Evolutionary conservation across 371 early-diverging fungal genomes (phyloP).

Genomic region (Basidiobolus meristosporus): DNA sequence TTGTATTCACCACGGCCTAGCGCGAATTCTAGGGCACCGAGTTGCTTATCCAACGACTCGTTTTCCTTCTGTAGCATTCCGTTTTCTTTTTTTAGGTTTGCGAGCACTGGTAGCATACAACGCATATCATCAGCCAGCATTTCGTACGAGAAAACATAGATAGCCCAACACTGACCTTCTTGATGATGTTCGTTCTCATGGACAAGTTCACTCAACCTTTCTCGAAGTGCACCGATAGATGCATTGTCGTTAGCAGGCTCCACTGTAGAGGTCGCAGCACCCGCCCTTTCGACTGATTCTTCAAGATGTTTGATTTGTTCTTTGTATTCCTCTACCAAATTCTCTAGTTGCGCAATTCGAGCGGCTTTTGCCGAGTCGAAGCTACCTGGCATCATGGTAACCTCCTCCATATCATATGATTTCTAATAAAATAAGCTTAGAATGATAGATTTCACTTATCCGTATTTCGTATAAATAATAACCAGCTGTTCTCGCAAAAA

Average conservation of each 20-base stretch:
- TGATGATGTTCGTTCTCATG: neutral
- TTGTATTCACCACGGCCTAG: conserved; percentile 46
- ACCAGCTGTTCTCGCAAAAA: conserved; percentile 30
- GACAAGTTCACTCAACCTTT: neutral
- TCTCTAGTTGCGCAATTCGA: conserved; percentile 36
- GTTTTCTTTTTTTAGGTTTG: conserved; percentile 8
- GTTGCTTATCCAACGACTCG: conserved; percentile 5
- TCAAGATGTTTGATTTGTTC: conserved; percentile 13
- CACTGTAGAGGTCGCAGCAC: too few species aligned
- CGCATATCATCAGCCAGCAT: too few species aligned
- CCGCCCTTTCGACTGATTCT: conserved; percentile 2
- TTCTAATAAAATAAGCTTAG: conserved; percentile 9
- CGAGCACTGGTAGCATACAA: neutral
- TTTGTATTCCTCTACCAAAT: conserved; percentile 30
- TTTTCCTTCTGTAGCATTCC: conserved; percentile 9
- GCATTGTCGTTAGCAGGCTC: too few species aligned
- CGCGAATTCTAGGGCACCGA: conserved; percentile 20
- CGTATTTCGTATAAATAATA: neutral
- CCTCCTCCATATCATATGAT: conserved; percentile 41
- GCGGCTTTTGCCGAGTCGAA: conserved; percentile 30
- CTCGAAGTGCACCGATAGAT: too few species aligned
- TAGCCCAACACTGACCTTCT: neutral
- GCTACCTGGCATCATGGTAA: conserved; percentile 12
- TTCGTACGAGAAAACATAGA: too few species aligned
- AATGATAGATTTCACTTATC: conserved; percentile 1